These are phyloP conservation scores for Austroboletus eburneus DNA, from an alignment of 768 basidiomycete genomes.

Conservation along the genomic window DNA sequence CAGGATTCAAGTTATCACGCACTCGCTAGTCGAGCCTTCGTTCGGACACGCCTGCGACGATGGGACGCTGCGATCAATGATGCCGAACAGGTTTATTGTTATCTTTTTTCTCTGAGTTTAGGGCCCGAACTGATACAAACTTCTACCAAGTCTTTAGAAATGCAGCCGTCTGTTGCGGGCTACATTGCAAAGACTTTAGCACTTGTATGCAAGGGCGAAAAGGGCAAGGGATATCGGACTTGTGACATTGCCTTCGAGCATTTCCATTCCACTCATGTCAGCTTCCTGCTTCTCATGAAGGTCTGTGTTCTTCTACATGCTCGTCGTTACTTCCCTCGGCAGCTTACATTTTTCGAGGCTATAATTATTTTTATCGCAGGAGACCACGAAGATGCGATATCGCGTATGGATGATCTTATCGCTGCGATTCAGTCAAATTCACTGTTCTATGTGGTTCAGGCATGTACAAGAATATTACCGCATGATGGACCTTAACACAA, in stretches of 20 bases:
- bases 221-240: background rate
- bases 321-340: background rate
- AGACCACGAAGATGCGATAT: slow-evolving; percentile 3
- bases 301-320: background rate
- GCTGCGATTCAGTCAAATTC: background rate
- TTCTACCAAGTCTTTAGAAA: background rate
- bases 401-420: slow-evolving; percentile 1
- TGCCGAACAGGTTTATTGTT: background rate
- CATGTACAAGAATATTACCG: background rate
- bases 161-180: background rate
- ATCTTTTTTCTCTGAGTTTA: background rate
- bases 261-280: background rate
- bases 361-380: background rate
- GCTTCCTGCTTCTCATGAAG: slow-evolving; percentile 2
- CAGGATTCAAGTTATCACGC: background rate
- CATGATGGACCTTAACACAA: background rate
- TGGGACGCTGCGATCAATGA: slow-evolving; percentile 1
- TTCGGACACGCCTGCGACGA: background rate
- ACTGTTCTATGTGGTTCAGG: slow-evolving; percentile 1
- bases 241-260: slow-evolving; percentile 2
- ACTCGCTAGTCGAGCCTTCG: slow-evolving; percentile 2
- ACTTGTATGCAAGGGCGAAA: background rate
- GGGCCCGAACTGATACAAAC: background rate
- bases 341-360: slow-evolving; percentile 2
- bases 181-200: background rate